Percentiles rank a stretch among this genome's conserved stretches.
Conservation (phyloP, 2,329 filamentous ascomycete genomes). For the Didymella exigua region DNA sequence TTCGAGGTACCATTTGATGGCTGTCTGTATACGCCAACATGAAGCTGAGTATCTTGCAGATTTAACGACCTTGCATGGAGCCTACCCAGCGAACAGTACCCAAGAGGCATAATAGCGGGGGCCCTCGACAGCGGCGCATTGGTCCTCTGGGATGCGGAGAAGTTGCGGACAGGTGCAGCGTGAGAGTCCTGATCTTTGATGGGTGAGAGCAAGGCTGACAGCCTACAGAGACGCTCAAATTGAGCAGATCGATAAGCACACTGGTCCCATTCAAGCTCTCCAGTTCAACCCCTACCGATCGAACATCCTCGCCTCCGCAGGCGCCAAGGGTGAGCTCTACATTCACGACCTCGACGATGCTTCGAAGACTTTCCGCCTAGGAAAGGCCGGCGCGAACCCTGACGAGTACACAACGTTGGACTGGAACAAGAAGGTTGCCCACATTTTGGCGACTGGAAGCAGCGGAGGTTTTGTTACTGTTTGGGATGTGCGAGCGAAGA, state of each 20-base stretch:
- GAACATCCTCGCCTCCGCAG: conserved; percentile 89
- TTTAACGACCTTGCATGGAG: conserved; percentile 99
- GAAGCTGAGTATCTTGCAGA: conserved; percentile 56
- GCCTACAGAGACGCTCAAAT: conserved; percentile 72
- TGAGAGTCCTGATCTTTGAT: conserved; percentile 57
- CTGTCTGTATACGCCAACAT: background rate
- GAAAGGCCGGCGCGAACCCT: conserved; percentile 83
- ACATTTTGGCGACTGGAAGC: conserved; percentile 94
- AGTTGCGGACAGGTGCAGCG: conserved; percentile 61
- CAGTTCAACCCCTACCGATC: conserved; percentile 96
- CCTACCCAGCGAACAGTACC: conserved; percentile 75
- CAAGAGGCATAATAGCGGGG: conserved; percentile 89
- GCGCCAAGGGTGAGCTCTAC: conserved; percentile 93
- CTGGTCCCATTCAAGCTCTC: conserved; percentile 87
- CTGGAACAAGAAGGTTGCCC: conserved; percentile 97
- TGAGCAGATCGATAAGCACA: conserved; percentile 87
- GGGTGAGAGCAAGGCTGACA: conserved; percentile 33
- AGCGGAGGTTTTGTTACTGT: conserved; percentile 95
- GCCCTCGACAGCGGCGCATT: conserved; percentile 93
- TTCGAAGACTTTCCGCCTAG: conserved; percentile 84
- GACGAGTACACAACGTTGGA: conserved; percentile 96
- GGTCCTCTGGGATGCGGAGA: conserved; percentile 89
- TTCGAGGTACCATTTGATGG: conserved; percentile 68
- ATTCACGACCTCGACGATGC: conserved; percentile 94
- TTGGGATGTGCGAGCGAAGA: conserved; percentile 98